Conservation (phyloP, 495 filamentous ascomycete species). For the Neurospora sublineolata region DNA sequence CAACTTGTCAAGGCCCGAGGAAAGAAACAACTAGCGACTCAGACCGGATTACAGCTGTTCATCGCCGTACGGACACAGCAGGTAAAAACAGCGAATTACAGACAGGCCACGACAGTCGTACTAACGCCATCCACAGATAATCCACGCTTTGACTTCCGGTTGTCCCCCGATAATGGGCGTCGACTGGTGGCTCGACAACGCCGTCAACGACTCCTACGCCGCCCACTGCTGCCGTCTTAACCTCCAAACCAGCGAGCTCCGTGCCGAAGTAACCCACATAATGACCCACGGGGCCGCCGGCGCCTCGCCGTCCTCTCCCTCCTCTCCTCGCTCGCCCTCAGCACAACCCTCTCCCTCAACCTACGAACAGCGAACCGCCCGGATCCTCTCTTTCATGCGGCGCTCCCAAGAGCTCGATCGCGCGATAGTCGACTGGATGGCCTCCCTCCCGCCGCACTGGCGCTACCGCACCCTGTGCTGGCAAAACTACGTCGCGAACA, state of each 20-base stretch:
- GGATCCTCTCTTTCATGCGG: constrained; percentile 30
- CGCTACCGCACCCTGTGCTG: constrained; percentile 31
- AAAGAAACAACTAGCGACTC: constrained; percentile 36
- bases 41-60: constrained; percentile 38
- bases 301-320: constrained; percentile 9
- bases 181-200: constrained; percentile 42
- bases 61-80: constrained; percentile 40
- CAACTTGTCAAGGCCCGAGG: constrained; percentile 43
- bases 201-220: constrained; percentile 28
- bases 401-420: constrained; percentile 32
- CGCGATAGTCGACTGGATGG: constrained; percentile 33
- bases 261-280: constrained; percentile 30
- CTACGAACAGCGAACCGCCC: constrained; percentile 4
- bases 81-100: constrained; percentile 18
- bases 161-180: constrained; percentile 33
- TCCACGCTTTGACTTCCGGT: constrained; percentile 35
- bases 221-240: constrained; percentile 30
- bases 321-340: not conserved
- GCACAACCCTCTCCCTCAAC: not conserved
- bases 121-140: constrained; percentile 19
- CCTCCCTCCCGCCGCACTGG: constrained; percentile 28
- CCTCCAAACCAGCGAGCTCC: constrained; percentile 35
- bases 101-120: not conserved
- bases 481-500: constrained; percentile 28
- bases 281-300: constrained; percentile 23